phyloP scores from a whole-genome alignment of 2,329 filamentous ascomycete species.

The Calonectria naviculata region DNA sequence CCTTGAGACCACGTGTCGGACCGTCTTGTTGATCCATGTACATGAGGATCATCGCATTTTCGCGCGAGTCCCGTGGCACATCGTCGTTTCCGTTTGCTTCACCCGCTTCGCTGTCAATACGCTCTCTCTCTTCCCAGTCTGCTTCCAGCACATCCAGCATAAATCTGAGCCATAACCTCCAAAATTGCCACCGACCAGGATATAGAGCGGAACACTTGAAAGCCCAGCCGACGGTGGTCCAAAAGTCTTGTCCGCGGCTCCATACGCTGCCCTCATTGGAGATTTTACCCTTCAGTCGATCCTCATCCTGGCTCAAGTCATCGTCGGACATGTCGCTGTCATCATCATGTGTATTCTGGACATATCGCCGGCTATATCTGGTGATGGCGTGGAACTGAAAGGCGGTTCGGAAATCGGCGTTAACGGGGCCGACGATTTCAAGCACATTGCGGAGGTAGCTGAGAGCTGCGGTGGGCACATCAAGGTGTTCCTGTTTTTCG shows the following conservation, averaged over 20 bases:
- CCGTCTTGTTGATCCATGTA: conserved; percentile 65
- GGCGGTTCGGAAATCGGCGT: conserved; percentile 75
- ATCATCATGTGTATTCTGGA: conserved; percentile 54
- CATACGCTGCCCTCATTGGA: conserved; percentile 77
- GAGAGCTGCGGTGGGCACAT: conserved; percentile 75
- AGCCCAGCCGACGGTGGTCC: conserved; percentile 89
- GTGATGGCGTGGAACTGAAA: conserved; percentile 70
- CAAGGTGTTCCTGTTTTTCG: conserved; percentile 67
- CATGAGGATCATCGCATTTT: conserved; percentile 68
- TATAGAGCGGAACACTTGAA: conserved; percentile 87
- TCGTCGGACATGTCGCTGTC: conserved; percentile 54
- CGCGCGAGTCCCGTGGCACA: conserved; percentile 48
- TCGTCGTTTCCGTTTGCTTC: conserved; percentile 33
- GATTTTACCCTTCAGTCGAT: conserved; percentile 67
- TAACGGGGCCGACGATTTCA: conserved; percentile 73
- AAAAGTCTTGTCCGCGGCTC: conserved; percentile 85
- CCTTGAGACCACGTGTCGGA: conserved; percentile 59
- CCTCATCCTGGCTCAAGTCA: conserved; percentile 58
- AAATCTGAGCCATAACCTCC: conserved; percentile 83
- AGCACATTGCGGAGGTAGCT: conserved; percentile 77
- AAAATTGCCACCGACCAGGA: conserved; percentile 81
- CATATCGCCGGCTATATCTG: conserved; percentile 45
- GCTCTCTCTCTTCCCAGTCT: conserved; percentile 72
- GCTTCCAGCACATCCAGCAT: conserved; percentile 82
- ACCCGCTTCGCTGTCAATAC: conserved; percentile 54